Conservation (phyloP, 1,284 basidiomycete species). For the Athelia sp. region DNA sequence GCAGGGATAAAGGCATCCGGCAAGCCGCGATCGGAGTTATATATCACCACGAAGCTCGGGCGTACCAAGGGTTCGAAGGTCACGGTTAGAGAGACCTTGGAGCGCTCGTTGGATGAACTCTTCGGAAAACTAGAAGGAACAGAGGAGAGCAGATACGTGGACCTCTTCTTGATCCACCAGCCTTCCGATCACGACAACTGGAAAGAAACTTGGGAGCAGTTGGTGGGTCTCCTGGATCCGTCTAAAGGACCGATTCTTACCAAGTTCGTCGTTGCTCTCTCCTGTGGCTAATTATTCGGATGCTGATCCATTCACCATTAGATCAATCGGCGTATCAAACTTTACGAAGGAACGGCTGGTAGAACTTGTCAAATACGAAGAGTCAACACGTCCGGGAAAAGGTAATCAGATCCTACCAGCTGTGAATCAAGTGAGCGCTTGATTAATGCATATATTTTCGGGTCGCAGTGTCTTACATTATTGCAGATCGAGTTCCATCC, state of each 20-base stretch:
- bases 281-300: too few relatives aligned
- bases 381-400: too few relatives aligned
- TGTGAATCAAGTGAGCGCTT: too few relatives aligned
- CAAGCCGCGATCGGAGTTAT: conserved; percentile 52
- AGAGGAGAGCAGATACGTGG: conserved; percentile 48
- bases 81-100: too few relatives aligned
- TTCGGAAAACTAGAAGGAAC: conserved; percentile 57
- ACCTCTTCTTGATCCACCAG: conserved; percentile 74
- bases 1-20: conserved; percentile 48
- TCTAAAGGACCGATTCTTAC: conserved; percentile 64
- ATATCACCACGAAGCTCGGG: conserved; percentile 62
- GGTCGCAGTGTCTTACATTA: too few relatives aligned
- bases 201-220: conserved; percentile 52
- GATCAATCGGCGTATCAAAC: conserved; percentile 83
- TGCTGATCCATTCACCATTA: too few relatives aligned
- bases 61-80: too few relatives aligned
- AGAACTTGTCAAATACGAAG: too few relatives aligned
- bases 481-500: conserved; percentile 77
- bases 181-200: conserved; percentile 23
- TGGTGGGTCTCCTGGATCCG: conserved; percentile 71
- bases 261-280: too few relatives aligned
- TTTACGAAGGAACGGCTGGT: conserved; percentile 35
- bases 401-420: too few relatives aligned
- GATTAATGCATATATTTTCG: too few relatives aligned
- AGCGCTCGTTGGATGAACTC: conserved; percentile 36